These are phyloP conservation scores for Kalmanozyma brasiliensis DNA, from an alignment of 1,284 basidiomycete genomes.

Conservation along the genomic window DNA sequence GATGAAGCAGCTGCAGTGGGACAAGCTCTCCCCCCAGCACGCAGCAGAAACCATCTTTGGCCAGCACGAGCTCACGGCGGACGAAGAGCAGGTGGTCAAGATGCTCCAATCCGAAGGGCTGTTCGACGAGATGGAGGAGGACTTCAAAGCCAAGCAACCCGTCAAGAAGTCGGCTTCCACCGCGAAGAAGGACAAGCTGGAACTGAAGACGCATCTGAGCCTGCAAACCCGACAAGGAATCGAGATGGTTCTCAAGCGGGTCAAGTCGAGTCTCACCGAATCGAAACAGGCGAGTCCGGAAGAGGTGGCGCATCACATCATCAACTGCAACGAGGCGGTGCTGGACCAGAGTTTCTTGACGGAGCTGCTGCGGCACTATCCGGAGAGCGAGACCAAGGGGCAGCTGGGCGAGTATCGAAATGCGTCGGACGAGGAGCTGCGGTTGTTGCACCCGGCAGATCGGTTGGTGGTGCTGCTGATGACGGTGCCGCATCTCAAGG, in stretches of 20 bases:
- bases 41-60: conserved; percentile 67
- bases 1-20: conserved; percentile 99
- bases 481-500: conserved; percentile 89
- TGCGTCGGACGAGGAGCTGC: conserved; percentile 85
- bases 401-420: conserved; percentile 76
- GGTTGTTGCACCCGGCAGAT: conserved; percentile 89
- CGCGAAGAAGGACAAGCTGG: conserved; percentile 68
- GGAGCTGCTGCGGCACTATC: conserved; percentile 65
- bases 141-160: conserved; percentile 95
- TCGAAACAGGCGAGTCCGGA: conserved; percentile 65
- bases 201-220: conserved; percentile 66
- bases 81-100: conserved; percentile 53
- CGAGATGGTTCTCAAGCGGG: conserved; percentile 52
- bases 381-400: conserved; percentile 67
- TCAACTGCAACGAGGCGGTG: conserved; percentile 65
- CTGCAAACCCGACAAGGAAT: conserved; percentile 58
- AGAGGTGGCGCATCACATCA: conserved; percentile 66
- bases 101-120: conserved; percentile 73
- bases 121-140: conserved; percentile 96
- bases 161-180: conserved; percentile 69
- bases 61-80: conserved; percentile 39
- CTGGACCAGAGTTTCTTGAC: conserved; percentile 66
- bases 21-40: conserved; percentile 74
- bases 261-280: conserved; percentile 44
- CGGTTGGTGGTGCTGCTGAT: conserved; percentile 96